A percentile compares a stretch with the other conserved stretches of the same genome.
These are phyloP conservation scores for Prototheca wickerhamii DNA, from an alignment of 163 green algal species.

Conservation along the genomic window DNA sequence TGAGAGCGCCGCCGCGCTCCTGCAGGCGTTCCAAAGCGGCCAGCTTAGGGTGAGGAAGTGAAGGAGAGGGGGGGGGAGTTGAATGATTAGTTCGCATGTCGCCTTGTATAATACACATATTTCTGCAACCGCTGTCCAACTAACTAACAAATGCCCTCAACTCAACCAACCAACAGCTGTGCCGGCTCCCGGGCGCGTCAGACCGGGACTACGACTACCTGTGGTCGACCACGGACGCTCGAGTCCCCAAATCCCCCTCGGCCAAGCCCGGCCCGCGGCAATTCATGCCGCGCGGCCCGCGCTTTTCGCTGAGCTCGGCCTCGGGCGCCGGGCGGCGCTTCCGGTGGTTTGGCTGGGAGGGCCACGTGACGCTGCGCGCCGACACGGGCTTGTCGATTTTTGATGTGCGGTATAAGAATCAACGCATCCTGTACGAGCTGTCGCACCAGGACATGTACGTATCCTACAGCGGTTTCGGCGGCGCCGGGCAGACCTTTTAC, in stretches of 20 bases:
- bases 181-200: constrained; percentile 1
- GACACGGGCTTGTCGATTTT: constrained; percentile 4
- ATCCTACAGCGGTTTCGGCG: constrained; percentile 19
- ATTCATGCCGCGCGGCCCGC: constrained; percentile 7
- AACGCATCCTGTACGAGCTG: constrained; percentile 28
- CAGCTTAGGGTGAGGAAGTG: constrained; percentile 7
- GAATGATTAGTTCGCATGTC: background rate
- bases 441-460: constrained; percentile 27
- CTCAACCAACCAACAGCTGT: too few species aligned
- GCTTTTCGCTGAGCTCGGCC: constrained; percentile 9
- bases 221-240: constrained; percentile 16
- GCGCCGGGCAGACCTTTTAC: constrained; percentile 14
- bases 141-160: too few species aligned
- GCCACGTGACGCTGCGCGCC: constrained; percentile 2
- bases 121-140: background rate
- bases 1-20: constrained; percentile 8
- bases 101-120: background rate
- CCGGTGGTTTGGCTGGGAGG: constrained; percentile 8
- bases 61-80: background rate
- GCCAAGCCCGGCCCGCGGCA: constrained; percentile 9
- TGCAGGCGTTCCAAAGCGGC: constrained; percentile 15
- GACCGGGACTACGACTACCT: constrained; percentile 13
- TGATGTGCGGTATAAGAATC: constrained; percentile 7
- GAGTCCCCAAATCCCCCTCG: too few species aligned
- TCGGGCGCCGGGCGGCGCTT: background rate